Conservation (phyloP, 2,329 filamentous ascomycete species). For the Drechslerella coelobrocha region DNA sequence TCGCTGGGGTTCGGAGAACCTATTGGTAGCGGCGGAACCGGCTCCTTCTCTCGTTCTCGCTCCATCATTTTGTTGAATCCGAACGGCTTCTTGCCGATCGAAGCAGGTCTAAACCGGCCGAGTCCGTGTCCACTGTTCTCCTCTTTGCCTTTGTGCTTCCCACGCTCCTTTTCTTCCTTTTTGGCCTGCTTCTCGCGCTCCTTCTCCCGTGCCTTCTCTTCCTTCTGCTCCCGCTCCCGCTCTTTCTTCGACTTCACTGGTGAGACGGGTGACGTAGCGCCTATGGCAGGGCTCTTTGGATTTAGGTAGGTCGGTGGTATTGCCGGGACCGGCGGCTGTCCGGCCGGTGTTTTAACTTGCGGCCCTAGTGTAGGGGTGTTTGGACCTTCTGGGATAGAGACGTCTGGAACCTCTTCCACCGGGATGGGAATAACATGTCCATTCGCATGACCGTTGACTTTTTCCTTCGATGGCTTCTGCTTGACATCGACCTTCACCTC, state of each 20-base stretch:
- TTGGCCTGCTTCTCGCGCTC: conserved; percentile 51
- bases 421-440: conserved; percentile 30
- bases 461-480: conserved; percentile 51
- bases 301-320: conserved; percentile 47
- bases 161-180: conserved; percentile 40
- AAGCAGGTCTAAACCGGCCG: conserved; percentile 38
- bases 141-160: conserved; percentile 37
- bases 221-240: conserved; percentile 50
- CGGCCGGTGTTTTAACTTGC: conserved; percentile 38
- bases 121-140: conserved; percentile 46
- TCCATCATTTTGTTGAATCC: conserved; percentile 40
- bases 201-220: conserved; percentile 52
- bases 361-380: conserved; percentile 49
- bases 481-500: conserved; percentile 51
- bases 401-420: conserved; percentile 45
- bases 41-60: conserved; percentile 44
- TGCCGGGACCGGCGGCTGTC: conserved; percentile 45
- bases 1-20: conserved; percentile 46
- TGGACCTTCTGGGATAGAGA: conserved; percentile 39
- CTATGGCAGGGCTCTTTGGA: conserved; percentile 27
- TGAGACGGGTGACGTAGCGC: conserved; percentile 36
- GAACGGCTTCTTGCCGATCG: conserved; percentile 49
- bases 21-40: conserved; percentile 32
- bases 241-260: conserved; percentile 53
- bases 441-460: conserved; percentile 46